Base-by-base conservation (phyloP, 1,284 basidiomycete species). In the Ceraceosorus guamensis region DNA sequence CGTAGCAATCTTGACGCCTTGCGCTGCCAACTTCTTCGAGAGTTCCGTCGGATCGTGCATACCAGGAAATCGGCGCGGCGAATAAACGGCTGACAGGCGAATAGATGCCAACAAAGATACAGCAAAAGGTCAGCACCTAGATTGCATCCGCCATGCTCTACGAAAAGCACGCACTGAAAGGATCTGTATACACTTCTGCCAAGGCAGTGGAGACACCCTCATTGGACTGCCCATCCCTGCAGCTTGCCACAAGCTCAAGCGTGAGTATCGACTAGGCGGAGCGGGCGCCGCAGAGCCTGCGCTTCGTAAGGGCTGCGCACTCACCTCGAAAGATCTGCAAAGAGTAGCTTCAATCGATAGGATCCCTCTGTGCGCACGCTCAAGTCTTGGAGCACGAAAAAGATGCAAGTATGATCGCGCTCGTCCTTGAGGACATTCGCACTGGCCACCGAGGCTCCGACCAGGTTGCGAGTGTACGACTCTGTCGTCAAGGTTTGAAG, bases 381-480 rank as follows among this genome's bases (percentile, higher is more conserved):
- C 50, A 72, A 64, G 46, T 72, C 70, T 50, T 72, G 70, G 45
- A 72, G 65, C 32, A 70, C 68, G 47, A 72, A 72, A 39, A 72
- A 72, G 48, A 65, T 72, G 53, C 67, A 62, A 52, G 62, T 63
- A 48, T 65, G 56, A 53, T 70, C 68, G 24, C 66, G 56, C 41
- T 68, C 66, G 53, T 72, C 68, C 50, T 64, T 63, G 41, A 70
- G 58, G 35, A 69, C 65, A 13, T 68, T 70, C 14, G 70, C 70
- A 52, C 65, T 68, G 6, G 68, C 66, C 5, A 72, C 70, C 10
- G 68, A 62, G 5, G 63, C 61, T 4, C 70, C 70, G 24, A 72
- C 68, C 4, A 72, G 55, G 39, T 72, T 72, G 11, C 70, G 49
- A n/a, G 68, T 72, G 48, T 56, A 54, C 11, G 48, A 53, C 41